Conservation (phyloP, 345 rosid species). For the Moricandia moricandioides region DNA sequence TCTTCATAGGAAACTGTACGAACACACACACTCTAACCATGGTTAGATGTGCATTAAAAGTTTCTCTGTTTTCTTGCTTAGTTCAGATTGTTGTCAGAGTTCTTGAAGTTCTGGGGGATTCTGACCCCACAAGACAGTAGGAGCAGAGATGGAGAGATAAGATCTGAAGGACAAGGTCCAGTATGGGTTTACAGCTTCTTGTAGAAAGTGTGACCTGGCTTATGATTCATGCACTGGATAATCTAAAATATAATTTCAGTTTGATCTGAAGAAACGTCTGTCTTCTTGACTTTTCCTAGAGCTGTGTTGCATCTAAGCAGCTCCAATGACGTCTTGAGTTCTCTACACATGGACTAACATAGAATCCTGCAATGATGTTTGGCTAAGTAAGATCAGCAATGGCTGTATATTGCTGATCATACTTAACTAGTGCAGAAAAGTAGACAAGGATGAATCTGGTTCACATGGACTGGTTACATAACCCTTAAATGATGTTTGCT, state of each 20-base stretch:
- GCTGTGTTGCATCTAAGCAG: constrained; percentile 8
- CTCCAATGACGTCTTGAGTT: constrained; percentile 12
- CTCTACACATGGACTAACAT: background rate
- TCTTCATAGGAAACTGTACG: constrained; percentile 58
- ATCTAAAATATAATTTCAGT: constrained; percentile 36
- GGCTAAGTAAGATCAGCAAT: constrained; percentile 4
- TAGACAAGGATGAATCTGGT: background rate
- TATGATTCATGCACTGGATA: constrained; percentile 32
- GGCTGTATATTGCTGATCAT: background rate
- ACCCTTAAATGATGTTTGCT: background rate
- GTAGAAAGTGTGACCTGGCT: constrained; percentile 16
- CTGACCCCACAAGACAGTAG: constrained; percentile 64
- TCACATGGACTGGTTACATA: background rate
- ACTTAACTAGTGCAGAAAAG: background rate
- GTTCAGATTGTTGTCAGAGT: constrained; percentile 28
- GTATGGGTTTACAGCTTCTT: constrained; percentile 47
- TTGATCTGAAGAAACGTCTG: constrained; percentile 20
- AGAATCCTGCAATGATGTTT: background rate
- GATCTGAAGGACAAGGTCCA: constrained; percentile 47
- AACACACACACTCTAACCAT: constrained; percentile 30
- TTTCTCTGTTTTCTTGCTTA: background rate
- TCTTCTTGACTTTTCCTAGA: constrained; percentile 8
- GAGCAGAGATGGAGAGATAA: constrained; percentile 46
- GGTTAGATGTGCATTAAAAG: constrained; percentile 15
- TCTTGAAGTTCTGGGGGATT: constrained; percentile 19